Evolutionary conservation across 352 stramenopile species (phyloP).

Genomic region (Lagenidium giganteum): DNA sequence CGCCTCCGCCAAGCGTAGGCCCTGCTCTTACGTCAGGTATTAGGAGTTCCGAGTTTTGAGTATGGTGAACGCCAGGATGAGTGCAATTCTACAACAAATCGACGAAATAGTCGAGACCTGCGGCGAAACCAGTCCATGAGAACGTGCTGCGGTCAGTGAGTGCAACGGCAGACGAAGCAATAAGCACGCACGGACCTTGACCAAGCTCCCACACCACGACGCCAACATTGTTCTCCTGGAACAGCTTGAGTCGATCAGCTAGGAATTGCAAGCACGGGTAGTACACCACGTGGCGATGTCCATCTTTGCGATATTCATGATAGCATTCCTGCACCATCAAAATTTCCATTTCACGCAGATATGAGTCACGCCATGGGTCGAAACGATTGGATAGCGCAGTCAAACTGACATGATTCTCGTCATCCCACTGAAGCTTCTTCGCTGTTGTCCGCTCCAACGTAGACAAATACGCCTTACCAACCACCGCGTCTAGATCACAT

Average conservation of each 20-base stretch:
- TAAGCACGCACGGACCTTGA: constrained; percentile 52
- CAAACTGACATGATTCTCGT: constrained; percentile 12
- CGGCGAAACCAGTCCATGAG: constrained; percentile 7
- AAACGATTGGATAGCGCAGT: background rate
- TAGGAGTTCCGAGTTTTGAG: no score
- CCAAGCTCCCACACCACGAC: constrained; percentile 76
- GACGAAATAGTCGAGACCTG: constrained; percentile 78
- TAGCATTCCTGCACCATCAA: constrained; percentile 47
- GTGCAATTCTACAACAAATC: constrained; percentile 62
- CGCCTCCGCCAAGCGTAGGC: no score
- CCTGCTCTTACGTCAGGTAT: no score
- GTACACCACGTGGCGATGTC: constrained; percentile 45
- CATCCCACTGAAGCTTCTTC: constrained; percentile 20
- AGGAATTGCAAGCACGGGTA: constrained; percentile 83
- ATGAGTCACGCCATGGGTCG: background rate
- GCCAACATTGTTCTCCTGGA: constrained; percentile 37
- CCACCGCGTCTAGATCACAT: constrained; percentile 14
- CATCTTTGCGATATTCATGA: constrained; percentile 36
- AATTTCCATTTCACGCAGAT: background rate
- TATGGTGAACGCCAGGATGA: constrained; percentile 6
- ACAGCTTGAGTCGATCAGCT: constrained; percentile 56
- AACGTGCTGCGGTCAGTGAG: no score
- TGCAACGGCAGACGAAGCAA: no score
- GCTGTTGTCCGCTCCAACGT: constrained; percentile 5
- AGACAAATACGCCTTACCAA: constrained; percentile 15